phyloP scores from a whole-genome alignment of 1,284 basidiomycete species.

The Agroathelia rolfsii region DNA sequence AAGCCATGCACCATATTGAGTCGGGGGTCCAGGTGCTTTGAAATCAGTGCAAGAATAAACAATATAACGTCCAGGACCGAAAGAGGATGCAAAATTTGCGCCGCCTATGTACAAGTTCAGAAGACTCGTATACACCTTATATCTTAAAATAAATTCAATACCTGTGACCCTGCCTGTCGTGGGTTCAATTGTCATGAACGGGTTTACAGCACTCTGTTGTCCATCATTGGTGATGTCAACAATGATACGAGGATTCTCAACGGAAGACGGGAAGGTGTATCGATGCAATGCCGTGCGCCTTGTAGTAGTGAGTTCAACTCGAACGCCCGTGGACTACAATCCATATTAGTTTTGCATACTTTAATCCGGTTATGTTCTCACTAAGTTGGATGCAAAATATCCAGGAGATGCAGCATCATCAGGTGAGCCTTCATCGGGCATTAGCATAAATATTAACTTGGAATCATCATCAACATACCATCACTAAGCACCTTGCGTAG shows the following conservation, averaged over 20 bases:
- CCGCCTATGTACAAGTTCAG: conserved; percentile 15
- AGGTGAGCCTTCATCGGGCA: conserved; percentile 30
- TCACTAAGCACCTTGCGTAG: conserved; percentile 32
- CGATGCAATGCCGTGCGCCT: conserved; percentile 45
- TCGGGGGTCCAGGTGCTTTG: conserved; percentile 31
- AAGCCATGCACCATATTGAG: conserved; percentile 47
- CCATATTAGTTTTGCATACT: not conserved
- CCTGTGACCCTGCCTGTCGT: conserved; percentile 35
- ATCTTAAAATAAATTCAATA: conserved; percentile 2
- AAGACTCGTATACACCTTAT: conserved; percentile 4
- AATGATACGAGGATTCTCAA: conserved; percentile 34
- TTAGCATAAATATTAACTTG: not conserved
- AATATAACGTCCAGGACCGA: conserved; percentile 46
- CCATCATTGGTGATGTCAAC: conserved; percentile 55
- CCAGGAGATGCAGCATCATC: conserved; percentile 53
- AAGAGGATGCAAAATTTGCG: conserved; percentile 35
- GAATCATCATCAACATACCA: conserved; percentile 22
- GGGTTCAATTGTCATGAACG: conserved; percentile 34
- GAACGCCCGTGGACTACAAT: conserved; percentile 42
- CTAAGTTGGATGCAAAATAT: conserved; percentile 52
- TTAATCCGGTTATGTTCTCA: conserved; percentile 16
- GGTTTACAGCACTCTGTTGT: conserved; percentile 36
- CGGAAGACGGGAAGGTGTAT: conserved; percentile 36
- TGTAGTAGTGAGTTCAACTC: conserved; percentile 49
- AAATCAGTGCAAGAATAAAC: conserved; percentile 54